A percentile compares a stretch with the other conserved stretches of the same genome.
These are phyloP conservation scores for Glarea lozoyensis DNA, from an alignment of 495 filamentous ascomycete species.

Conservation along the genomic window DNA sequence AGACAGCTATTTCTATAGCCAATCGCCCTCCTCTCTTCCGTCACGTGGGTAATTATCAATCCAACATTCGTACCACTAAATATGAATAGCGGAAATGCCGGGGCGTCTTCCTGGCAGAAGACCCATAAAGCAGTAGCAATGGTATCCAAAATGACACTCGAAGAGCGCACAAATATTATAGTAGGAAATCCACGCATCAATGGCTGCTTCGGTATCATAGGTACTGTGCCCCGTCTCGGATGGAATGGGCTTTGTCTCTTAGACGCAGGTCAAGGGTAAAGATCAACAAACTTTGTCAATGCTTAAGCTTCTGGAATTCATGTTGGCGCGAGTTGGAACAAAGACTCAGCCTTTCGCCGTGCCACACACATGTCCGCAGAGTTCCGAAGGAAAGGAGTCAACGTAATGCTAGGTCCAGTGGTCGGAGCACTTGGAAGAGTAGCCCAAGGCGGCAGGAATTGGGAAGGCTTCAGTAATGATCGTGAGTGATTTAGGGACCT, in stretches of 20 bases:
- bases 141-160: constrained; percentile 43
- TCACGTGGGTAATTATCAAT: no score
- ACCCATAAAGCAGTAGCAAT: constrained; percentile 40
- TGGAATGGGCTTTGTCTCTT: constrained; percentile 54
- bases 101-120: constrained; percentile 33
- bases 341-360: constrained; percentile 34
- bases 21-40: background rate
- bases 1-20: constrained; percentile 13
- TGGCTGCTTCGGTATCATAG: constrained; percentile 7
- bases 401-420: constrained; percentile 60
- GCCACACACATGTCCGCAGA: constrained; percentile 45
- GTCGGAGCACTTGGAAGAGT: constrained; percentile 46
- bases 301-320: constrained; percentile 21
- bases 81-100: background rate
- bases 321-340: constrained; percentile 56
- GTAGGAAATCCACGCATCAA: background rate
- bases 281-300: constrained; percentile 49
- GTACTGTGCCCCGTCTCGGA: constrained; percentile 36
- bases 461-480: constrained; percentile 38
- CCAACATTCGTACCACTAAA: no score
- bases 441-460: constrained; percentile 43
- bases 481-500: background rate
- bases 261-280: constrained; percentile 53
- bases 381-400: constrained; percentile 52
- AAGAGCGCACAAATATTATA: constrained; percentile 38